Conservation (phyloP, 1,139 yeast genomes). For the Candida sojae region DNA sequence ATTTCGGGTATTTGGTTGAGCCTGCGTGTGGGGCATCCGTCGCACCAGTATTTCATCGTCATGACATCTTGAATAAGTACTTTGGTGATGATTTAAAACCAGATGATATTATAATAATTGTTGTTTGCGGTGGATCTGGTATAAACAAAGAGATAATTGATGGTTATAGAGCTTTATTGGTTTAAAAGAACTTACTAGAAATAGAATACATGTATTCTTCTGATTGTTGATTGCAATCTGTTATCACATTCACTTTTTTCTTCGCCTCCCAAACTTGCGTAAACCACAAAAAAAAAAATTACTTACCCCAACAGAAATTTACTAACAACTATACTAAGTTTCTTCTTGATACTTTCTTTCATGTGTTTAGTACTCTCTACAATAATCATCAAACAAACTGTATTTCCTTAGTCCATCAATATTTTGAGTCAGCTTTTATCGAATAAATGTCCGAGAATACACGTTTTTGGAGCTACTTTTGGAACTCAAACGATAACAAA, state of each 20-base stretch:
- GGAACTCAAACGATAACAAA: neutral
- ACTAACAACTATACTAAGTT: no score
- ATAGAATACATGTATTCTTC: neutral
- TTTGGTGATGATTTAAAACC: slow-evolving; percentile 23
- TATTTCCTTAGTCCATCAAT: no score
- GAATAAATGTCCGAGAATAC: neutral
- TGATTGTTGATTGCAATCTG: no score
- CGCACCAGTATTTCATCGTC: slow-evolving; percentile 25
- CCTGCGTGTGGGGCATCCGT: slow-evolving; percentile 49
- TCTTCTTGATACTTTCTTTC: no score
- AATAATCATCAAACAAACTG: no score
- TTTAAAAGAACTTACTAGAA: neutral
- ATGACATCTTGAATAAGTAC: slow-evolving; percentile 19
- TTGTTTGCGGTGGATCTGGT: slow-evolving; percentile 46
- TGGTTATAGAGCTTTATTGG: slow-evolving; percentile 19
- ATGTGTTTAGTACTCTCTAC: no score
- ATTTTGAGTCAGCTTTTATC: no score
- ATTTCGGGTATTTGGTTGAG: slow-evolving; percentile 30
- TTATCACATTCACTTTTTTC: slow-evolving; percentile 5
- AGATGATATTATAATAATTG: slow-evolving; percentile 36
- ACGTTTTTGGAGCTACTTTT: slow-evolving; percentile 1
- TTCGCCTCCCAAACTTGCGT: neutral
- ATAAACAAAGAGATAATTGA: slow-evolving; percentile 22
- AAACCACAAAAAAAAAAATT: no score
- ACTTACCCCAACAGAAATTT: slow-evolving; percentile 1